Conservation (phyloP, 2,329 filamentous ascomycete species). For the Fusarium nematophilum region DNA sequence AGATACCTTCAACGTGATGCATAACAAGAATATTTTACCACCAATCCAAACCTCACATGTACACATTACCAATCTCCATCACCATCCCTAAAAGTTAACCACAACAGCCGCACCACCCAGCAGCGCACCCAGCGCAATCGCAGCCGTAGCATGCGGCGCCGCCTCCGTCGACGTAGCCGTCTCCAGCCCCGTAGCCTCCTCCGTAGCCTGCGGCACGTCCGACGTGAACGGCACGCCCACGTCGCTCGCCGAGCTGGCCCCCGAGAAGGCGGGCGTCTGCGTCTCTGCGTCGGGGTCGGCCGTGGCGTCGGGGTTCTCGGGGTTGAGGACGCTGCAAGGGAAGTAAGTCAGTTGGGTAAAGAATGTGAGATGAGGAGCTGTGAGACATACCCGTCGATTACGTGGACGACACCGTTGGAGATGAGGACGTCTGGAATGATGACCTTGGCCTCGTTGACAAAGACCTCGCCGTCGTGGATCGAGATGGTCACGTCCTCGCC, state of each 20-base stretch:
- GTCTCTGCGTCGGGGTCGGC: constrained; percentile 50
- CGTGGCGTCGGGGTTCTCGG: constrained; percentile 49
- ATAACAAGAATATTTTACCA: no score
- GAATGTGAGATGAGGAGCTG: no score
- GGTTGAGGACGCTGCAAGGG: constrained; percentile 60
- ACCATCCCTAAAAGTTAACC: constrained; percentile 27
- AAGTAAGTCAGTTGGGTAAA: constrained; percentile 48
- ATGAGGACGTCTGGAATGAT: constrained; percentile 61
- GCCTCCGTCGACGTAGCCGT: constrained; percentile 32
- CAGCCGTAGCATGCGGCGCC: constrained; percentile 38
- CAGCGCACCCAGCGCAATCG: constrained; percentile 39
- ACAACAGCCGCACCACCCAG: constrained; percentile 39
- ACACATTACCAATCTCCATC: not conserved
- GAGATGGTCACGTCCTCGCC: constrained; percentile 56
- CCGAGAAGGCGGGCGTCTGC: constrained; percentile 62
- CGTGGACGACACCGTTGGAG: constrained; percentile 67
- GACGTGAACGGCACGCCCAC: constrained; percentile 65
- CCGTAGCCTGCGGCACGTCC: constrained; percentile 50
- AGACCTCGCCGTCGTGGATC: constrained; percentile 53
- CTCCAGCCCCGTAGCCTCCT: constrained; percentile 27
- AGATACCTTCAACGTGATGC: no score
- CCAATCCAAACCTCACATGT: not conserved
- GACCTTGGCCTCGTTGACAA: constrained; percentile 55
- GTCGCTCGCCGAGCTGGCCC: constrained; percentile 59
- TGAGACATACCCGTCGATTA: constrained; percentile 64